These are phyloP conservation scores for Trametes cingulata DNA, from an alignment of 768 basidiomycete species.

Conservation along the genomic window DNA sequence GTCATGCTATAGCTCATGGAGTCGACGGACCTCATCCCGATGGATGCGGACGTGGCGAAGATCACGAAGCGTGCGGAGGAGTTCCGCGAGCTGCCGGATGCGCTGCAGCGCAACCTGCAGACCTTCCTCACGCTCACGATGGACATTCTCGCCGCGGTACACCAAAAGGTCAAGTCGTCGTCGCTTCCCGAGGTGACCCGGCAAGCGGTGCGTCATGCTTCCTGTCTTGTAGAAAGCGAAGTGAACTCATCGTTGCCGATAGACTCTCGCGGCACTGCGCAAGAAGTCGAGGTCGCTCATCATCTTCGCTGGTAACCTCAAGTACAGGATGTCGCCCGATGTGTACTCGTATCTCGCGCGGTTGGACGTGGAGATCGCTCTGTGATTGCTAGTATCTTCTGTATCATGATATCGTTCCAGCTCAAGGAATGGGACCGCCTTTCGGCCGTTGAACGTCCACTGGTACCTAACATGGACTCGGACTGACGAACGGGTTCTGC, in stretches of 20 bases:
- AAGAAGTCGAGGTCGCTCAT: constrained; percentile 85
- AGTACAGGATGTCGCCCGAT: constrained; percentile 88
- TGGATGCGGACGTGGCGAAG: constrained; percentile 81
- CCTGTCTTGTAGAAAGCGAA: constrained; percentile 12
- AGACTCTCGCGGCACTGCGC: constrained; percentile 68
- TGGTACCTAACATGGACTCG: no score
- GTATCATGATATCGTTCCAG: background rate
- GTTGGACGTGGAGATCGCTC: constrained; percentile 82
- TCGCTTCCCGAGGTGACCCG: constrained; percentile 71
- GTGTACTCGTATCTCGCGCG: constrained; percentile 87
- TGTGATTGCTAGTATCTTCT: constrained; percentile 40
- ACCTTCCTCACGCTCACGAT: constrained; percentile 87
- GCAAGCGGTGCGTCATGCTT: constrained; percentile 61
- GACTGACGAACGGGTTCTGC: no score
- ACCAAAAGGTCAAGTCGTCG: constrained; percentile 74
- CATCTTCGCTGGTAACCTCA: constrained; percentile 85
- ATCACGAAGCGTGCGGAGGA: constrained; percentile 87
- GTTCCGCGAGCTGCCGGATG: constrained; percentile 84
- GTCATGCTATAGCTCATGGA: constrained; percentile 68
- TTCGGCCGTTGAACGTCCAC: no score
- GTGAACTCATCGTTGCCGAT: constrained; percentile 21
- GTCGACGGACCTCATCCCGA: constrained; percentile 81
- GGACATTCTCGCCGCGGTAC: constrained; percentile 84
- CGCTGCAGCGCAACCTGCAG: constrained; percentile 87
- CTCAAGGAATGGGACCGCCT: no score